Base-by-base conservation (phyloP, 1,284 basidiomycete species). In the Papiliotrema terrestris region DNA sequence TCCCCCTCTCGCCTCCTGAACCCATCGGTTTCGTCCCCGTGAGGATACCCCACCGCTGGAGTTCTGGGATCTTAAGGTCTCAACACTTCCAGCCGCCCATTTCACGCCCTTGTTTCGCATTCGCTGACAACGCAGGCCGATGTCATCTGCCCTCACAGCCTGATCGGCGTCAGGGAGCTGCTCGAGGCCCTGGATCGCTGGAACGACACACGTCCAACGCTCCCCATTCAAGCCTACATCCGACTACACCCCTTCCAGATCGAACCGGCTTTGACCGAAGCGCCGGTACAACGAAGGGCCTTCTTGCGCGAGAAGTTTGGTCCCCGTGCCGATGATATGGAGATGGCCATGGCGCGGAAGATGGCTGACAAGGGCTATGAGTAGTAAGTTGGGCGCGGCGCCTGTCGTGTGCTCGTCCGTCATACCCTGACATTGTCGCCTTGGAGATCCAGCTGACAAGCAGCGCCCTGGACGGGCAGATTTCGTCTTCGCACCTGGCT, bases 181-280 rank as follows among this genome's bases (percentile, higher is more conserved):
- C 55, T 61, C 25, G 8, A 47, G 65, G 66, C 66, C 26, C 52
- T 67, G 49, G 58, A 62, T 25, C 52, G 58, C 19, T 69, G 61
- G 60, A 62, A 63, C 35, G 19, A 56, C 17, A 35, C 36, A 15
- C 53, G 68, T 52, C 62, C 61, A 14, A 23, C 36, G 3, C 32
- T 55, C 17, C 44, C 56, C n/a, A 20, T 67, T 46, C 57, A 66
- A 41, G 55, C 67, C 49, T 57, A 66, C 32, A 63, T 74, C 52
- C 64, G 68, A 22, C 66, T 78, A 55, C 66, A 73, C 25, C 75
- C 76, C 4, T 78, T 71, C 65, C 66, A 73, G 50, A 67, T 78
- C 19, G 68, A 74, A 59, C 66, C 69, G 2, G 54, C 54, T 9
- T 50, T 76, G 39, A 63, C 63, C 6, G 60, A 63, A 14, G 56